Conservation (phyloP, 371 early-diverging fungal species). For the Polyrhizophydium stewartii region DNA sequence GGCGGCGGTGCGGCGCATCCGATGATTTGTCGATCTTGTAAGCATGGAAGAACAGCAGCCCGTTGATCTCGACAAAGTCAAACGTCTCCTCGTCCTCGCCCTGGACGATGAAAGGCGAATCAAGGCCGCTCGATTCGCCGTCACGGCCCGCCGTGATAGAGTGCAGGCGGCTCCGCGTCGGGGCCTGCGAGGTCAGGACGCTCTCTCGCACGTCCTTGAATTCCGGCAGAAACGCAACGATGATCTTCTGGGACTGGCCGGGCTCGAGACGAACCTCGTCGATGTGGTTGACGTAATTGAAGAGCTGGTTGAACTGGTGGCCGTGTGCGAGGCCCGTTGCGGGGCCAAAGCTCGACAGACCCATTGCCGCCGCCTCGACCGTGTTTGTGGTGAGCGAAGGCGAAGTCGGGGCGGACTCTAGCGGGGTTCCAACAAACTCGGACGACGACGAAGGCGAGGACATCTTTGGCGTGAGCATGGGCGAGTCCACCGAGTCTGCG, state of each 20-base stretch:
- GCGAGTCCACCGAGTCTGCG: background rate
- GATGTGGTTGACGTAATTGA: slow-evolving; percentile 83
- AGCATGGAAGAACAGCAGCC: slow-evolving; percentile 79
- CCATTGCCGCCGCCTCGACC: slow-evolving; percentile 52
- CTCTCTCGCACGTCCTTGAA: slow-evolving; percentile 13
- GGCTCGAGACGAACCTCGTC: slow-evolving; percentile 68
- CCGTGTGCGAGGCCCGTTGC: slow-evolving; percentile 19
- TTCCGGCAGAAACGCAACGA: slow-evolving; percentile 74
- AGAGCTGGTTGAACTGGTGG: slow-evolving; percentile 80
- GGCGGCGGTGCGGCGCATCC: background rate
- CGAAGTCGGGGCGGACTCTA: slow-evolving; percentile 1
- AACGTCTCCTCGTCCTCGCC: slow-evolving; percentile 47
- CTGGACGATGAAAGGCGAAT: slow-evolving; percentile 12
- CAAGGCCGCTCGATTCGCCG: slow-evolving; percentile 12
- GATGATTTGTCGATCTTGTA: slow-evolving; percentile 50
- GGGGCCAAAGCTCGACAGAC: slow-evolving; percentile 23
- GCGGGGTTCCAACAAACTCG: background rate
- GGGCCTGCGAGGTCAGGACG: slow-evolving; percentile 1
- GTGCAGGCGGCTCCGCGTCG: background rate
- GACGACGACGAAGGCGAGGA: background rate
- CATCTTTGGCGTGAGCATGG: background rate
- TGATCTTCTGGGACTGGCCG: slow-evolving; percentile 55
- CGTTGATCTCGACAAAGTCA: slow-evolving; percentile 74
- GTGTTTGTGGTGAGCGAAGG: slow-evolving; percentile 53
- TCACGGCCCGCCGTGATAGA: slow-evolving; percentile 16